phyloP scores from a whole-genome alignment of 371 early-diverging fungal genomes.

The Dichotomocladium elegans region DNA sequence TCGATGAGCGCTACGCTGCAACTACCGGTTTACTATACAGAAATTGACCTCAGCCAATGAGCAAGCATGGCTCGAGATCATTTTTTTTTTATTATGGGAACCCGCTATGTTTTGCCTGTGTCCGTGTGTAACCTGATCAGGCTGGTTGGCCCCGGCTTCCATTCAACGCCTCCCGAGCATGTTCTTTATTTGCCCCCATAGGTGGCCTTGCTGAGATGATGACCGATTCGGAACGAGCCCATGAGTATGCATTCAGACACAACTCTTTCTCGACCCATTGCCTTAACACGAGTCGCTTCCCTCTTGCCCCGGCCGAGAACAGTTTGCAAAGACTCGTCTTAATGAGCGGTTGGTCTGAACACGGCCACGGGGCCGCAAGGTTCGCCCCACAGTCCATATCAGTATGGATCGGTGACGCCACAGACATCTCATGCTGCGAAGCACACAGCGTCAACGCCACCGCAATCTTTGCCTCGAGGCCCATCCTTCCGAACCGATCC shows the following conservation, averaged over 20 bases:
- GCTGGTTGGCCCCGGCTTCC: background rate
- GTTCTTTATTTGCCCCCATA: constrained; percentile 12
- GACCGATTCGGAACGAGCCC: constrained; percentile 79
- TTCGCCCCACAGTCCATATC: constrained; percentile 50
- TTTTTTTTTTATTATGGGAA: constrained; percentile 3
- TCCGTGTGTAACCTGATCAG: background rate
- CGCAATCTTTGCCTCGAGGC: constrained; percentile 8
- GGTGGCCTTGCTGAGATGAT: constrained; percentile 66
- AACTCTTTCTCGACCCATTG: constrained; percentile 82
- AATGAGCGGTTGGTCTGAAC: background rate
- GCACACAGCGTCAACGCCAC: too few relatives aligned
- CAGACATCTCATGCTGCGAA: constrained; percentile 5
- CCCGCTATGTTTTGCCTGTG: background rate
- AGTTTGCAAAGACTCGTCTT: constrained; percentile 42
- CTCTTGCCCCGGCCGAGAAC: constrained; percentile 66
- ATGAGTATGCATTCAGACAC: constrained; percentile 82
- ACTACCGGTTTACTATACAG: constrained; percentile 32
- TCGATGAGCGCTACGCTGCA: background rate
- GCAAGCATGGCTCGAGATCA: constrained; percentile 73
- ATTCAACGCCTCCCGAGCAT: background rate
- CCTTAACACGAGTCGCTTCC: constrained; percentile 67
- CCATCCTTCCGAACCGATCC: too few relatives aligned
- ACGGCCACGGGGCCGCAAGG: constrained; percentile 58
- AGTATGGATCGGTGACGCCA: constrained; percentile 18
- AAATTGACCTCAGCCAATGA: constrained; percentile 67